Percentiles rank a stretch among this genome's conserved stretches.
phyloP scores from a whole-genome alignment of 2,329 filamentous ascomycete species.

The Trichocomaceae sp. region DNA sequence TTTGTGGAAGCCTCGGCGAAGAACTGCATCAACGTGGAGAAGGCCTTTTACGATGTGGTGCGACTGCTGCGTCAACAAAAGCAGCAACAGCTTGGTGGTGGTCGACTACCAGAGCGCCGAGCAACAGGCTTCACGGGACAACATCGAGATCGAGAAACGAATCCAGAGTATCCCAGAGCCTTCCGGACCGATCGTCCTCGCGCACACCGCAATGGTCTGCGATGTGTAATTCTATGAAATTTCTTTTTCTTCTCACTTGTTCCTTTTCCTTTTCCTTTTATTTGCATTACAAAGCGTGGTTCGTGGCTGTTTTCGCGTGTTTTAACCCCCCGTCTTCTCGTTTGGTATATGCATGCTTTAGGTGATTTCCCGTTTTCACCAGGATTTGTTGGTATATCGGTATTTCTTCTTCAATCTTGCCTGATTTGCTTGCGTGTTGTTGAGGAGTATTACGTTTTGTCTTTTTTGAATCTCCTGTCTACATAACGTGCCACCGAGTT shows the following conservation, averaged over 20 bases:
- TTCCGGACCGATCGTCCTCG: conserved; percentile 35
- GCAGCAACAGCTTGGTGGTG: conserved; percentile 44
- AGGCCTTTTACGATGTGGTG: conserved; percentile 97
- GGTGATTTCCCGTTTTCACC: too few relatives aligned
- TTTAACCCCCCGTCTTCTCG: not conserved
- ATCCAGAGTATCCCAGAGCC: conserved; percentile 33
- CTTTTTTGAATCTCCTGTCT: not conserved
- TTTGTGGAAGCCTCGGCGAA: conserved; percentile 97
- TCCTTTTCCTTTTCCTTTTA: not conserved
- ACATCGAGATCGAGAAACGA: conserved; percentile 32
- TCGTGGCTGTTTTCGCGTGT: not conserved
- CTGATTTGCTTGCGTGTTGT: not conserved
- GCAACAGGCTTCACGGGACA: conserved; percentile 29
- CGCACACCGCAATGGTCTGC: conserved; percentile 29
- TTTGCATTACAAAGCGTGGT: conserved; percentile 14
- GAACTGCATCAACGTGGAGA: conserved; percentile 97
- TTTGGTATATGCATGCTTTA: conserved; percentile 9
- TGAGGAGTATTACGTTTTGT: not conserved
- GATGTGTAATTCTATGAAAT: conserved; percentile 34
- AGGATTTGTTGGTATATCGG: not conserved
- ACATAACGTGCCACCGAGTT: not conserved
- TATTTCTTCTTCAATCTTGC: not conserved
- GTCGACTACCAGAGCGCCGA: conserved; percentile 31
- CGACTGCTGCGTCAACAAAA: conserved; percentile 79
- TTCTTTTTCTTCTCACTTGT: conserved; percentile 5